phyloP scores from a whole-genome alignment of 2,329 filamentous ascomycete species.

The Celoporthe dispersa region DNA sequence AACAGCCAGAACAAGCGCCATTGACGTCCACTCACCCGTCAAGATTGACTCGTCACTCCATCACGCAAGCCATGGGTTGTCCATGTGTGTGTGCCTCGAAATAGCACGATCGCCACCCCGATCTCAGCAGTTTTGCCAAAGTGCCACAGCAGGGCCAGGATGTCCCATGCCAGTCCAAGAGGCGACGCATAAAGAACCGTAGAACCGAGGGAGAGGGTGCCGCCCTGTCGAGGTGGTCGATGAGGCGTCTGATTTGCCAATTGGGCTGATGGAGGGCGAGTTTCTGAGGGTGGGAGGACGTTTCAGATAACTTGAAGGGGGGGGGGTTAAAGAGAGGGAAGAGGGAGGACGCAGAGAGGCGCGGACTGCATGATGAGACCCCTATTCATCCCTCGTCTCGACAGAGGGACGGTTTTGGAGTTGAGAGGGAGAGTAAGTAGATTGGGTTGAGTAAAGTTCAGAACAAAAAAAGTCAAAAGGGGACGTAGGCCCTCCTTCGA shows the following conservation, averaged over 20 bases:
- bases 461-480: constrained; percentile 11
- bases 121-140: not conserved
- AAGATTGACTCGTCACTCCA: not conserved
- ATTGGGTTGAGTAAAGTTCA: constrained; percentile 6
- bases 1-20: not conserved
- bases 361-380: constrained; percentile 15
- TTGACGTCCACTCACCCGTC: not conserved
- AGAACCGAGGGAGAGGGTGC: not conserved
- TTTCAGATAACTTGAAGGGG: constrained; percentile 22
- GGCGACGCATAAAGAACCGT: not conserved
- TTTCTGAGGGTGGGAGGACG: not conserved
- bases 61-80: constrained; percentile 1
- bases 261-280: not conserved
- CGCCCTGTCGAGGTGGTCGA: not conserved
- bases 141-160: not conserved
- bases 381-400: constrained; percentile 13
- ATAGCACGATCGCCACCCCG: constrained; percentile 5
- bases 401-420: not conserved
- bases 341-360: not conserved
- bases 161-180: not conserved
- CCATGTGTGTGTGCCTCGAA: not conserved
- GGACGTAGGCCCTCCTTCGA: constrained; percentile 2
- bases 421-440: not conserved
- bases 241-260: constrained; percentile 6
- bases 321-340: not conserved